Base-by-base conservation (phyloP, 192 early-diverging fungal species). In the Kappamyces sp. region DNA sequence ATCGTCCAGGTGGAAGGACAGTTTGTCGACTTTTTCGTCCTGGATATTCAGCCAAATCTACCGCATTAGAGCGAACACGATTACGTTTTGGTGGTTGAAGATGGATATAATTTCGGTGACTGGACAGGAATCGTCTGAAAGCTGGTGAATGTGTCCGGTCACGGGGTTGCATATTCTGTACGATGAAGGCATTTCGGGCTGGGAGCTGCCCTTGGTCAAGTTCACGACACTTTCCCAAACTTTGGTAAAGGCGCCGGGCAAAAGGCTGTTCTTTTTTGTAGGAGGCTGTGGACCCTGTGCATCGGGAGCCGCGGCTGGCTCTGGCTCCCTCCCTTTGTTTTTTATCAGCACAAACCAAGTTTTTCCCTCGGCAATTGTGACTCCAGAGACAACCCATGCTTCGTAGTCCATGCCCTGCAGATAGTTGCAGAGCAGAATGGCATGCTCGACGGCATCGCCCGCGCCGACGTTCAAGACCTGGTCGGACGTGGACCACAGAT, bases 31-130 rank as follows among this genome's bases (percentile, higher is more conserved):
- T 46, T 75, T 64, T 2, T 70, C 47, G 13, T 44, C 13, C 58
- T 82, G 75, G 13, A 73, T 63, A 58, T 83, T 83, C 4, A 60
- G 68, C 80, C 80, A 83, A 37, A 82, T 66, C 79, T 81, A 35
- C 41, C 7, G 39, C 1, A 47, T 4, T 44, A 12, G 35, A 12
- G 43, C 32, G 49, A 34, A 10, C 10, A n/a, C 6, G 43, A 60
- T 69, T 63, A 81, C 80, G 68, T 83, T 83, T 12, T 60, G 44
- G 8, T 62, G 46, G 49, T 83, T 76, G 42, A 83, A 82, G 3
- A 76, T 41, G 44, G 60, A 66, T 7, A 57, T 46, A n/a, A 82
- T 65, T 47, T 74, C 75, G 47, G 49, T 70, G 31, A 83, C 43
- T 13, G 76, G 68, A 43, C 69, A 65, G 36, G 66, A 58, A 7